A percentile compares a stretch with the other conserved stretches of the same genome.
Evolutionary conservation across 2,329 filamentous ascomycete species (phyloP).

Genomic region (Monosporascus sp.): DNA sequence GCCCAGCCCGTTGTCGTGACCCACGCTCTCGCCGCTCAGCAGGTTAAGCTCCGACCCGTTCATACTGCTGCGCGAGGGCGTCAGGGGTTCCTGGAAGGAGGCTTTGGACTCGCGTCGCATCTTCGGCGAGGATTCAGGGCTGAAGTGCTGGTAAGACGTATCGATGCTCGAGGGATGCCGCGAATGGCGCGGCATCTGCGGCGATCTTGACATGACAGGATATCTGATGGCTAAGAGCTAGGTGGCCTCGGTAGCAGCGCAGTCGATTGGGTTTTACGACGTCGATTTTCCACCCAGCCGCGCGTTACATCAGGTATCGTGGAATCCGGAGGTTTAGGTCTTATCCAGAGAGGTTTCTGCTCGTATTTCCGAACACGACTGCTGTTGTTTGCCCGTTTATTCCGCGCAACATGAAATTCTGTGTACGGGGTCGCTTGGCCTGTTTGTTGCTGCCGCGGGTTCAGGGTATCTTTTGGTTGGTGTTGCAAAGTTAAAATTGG

Average conservation of each 20-base stretch:
- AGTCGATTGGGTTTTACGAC: no score
- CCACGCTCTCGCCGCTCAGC: slow-evolving; percentile 38
- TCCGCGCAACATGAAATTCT: no score
- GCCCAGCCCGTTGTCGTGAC: slow-evolving; percentile 56
- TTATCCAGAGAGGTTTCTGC: no score
- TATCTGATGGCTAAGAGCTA: background rate
- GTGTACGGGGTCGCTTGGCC: no score
- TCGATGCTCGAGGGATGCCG: slow-evolving; percentile 54
- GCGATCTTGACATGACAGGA: slow-evolving; percentile 39
- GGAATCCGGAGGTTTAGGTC: no score
- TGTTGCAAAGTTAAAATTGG: no score
- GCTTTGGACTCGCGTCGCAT: slow-evolving; percentile 47
- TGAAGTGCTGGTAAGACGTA: slow-evolving; percentile 28
- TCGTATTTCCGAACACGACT: no score
- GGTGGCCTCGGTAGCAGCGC: no score
- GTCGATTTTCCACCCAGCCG: background rate
- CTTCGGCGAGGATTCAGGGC: slow-evolving; percentile 39
- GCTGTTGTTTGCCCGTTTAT: no score
- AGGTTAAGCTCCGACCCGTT: slow-evolving; percentile 44
- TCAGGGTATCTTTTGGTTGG: no score
- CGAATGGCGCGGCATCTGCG: slow-evolving; percentile 55
- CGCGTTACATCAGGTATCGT: background rate
- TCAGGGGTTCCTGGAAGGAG: slow-evolving; percentile 45
- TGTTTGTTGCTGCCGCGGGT: no score
- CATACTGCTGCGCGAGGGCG: slow-evolving; percentile 42